A percentile compares a stretch with the other conserved stretches of the same genome.
Conservation (phyloP, 169 alveolate genomes). For the Nephromyces sp. region DNA sequence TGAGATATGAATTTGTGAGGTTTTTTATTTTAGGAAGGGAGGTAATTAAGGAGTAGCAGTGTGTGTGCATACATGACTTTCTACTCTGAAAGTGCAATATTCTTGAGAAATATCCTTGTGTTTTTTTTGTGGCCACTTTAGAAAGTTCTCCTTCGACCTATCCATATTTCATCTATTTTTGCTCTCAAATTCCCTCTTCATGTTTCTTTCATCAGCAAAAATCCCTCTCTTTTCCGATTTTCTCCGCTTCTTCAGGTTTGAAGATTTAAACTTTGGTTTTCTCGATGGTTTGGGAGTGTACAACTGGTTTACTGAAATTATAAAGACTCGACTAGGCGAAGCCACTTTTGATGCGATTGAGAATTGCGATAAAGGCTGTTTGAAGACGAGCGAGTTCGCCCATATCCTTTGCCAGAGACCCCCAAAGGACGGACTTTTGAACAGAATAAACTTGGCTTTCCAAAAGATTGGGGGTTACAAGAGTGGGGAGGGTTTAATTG, state of each 20-base stretch:
- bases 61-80: no score
- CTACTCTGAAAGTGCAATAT: no score
- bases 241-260: conserved; percentile 33
- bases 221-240: no score
- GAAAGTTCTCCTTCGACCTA: background rate
- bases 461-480: conserved; percentile 25
- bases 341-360: conserved; percentile 54
- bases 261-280: conserved; percentile 56
- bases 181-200: background rate
- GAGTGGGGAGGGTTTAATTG: no score
- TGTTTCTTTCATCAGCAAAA: background rate
- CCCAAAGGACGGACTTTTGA: conserved; percentile 10
- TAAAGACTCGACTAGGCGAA: conserved; percentile 57
- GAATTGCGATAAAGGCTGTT: conserved; percentile 44
- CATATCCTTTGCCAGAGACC: conserved; percentile 46
- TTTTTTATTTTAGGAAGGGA: no score
- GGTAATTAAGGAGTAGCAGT: no score
- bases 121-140: background rate
- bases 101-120: no score
- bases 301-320: conserved; percentile 58
- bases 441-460: conserved; percentile 16
- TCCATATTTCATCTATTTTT: background rate
- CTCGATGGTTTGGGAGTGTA: conserved; percentile 65
- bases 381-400: conserved; percentile 56
- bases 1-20: no score